phyloP scores from a whole-genome alignment of 2,329 filamentous ascomycete genomes.

The Mollisia scopiformis region DNA sequence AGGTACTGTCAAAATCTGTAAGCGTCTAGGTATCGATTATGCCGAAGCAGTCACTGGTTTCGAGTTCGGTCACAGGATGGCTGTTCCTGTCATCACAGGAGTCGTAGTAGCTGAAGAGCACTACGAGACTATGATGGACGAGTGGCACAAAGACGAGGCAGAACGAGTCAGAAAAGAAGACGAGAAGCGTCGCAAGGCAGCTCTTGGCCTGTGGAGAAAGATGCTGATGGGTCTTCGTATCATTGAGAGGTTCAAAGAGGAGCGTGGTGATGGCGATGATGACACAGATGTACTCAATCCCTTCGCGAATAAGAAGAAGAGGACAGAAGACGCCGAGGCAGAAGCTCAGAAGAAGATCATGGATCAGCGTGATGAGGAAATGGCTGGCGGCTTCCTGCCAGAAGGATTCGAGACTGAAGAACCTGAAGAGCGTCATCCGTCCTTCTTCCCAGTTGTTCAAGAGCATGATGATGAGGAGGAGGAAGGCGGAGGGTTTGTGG shows the following conservation, averaged over 20 bases:
- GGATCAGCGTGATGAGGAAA: constrained; percentile 49
- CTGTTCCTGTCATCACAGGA: constrained; percentile 87
- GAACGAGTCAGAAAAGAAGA: constrained; percentile 80
- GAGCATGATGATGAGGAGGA: constrained; percentile 30
- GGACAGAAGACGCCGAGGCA: constrained; percentile 32
- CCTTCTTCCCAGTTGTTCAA: constrained; percentile 36
- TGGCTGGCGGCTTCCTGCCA: constrained; percentile 64
- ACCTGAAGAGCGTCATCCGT: constrained; percentile 15
- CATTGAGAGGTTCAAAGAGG: constrained; percentile 72
- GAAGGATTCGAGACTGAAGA: constrained; percentile 57
- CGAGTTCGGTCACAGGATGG: constrained; percentile 93
- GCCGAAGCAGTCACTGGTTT: constrained; percentile 96
- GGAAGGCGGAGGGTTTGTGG: constrained; percentile 31
- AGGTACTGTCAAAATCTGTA: constrained; percentile 79
- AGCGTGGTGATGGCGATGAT: constrained; percentile 68
- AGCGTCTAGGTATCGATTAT: constrained; percentile 81
- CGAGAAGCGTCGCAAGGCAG: constrained; percentile 76
- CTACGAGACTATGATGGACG: constrained; percentile 72
- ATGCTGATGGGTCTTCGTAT: constrained; percentile 87
- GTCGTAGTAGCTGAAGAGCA: constrained; percentile 87
- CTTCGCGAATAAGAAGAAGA: constrained; percentile 46
- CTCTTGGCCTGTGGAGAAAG: constrained; percentile 80
- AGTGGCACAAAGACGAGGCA: constrained; percentile 76
- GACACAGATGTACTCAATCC: constrained; percentile 60
- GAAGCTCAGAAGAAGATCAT: constrained; percentile 33